Conservation (phyloP, 306 rosid genomes). For the Prunus mume region DNA sequence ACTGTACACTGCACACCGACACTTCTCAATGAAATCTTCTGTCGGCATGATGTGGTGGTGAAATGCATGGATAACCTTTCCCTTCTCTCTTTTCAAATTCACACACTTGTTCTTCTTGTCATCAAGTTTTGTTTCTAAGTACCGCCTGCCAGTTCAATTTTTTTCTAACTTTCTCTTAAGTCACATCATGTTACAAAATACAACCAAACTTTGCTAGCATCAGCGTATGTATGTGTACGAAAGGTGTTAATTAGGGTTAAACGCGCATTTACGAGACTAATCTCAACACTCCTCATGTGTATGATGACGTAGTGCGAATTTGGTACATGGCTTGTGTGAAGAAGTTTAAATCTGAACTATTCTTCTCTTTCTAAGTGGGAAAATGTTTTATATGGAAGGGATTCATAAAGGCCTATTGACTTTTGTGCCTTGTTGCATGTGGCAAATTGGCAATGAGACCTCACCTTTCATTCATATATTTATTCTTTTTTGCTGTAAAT, state of each 20-base stretch:
- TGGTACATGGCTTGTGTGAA: background rate
- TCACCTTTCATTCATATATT: background rate
- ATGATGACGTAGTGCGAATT: background rate
- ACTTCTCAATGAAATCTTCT: slow-evolving; percentile 29
- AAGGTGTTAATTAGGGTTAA: too few species aligned
- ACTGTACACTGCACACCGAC: slow-evolving; percentile 48
- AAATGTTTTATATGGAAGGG: background rate
- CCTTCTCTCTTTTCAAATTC: slow-evolving; percentile 18
- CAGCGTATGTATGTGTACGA: too few species aligned
- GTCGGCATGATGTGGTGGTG: slow-evolving; percentile 32
- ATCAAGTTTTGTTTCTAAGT: background rate
- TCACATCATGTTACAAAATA: background rate
- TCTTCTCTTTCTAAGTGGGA: background rate
- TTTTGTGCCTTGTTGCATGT: slow-evolving; percentile 11
- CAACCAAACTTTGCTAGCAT: too few species aligned
- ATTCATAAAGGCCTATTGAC: slow-evolving; percentile 2
- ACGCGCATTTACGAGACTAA: too few species aligned
- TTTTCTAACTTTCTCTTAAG: background rate
- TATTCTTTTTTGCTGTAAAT: background rate
- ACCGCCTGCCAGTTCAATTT: background rate
- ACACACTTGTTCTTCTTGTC: background rate
- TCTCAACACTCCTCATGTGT: too few species aligned
- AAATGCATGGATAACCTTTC: background rate
- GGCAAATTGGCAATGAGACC: background rate
- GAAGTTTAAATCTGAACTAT: background rate